Evolutionary conservation across 768 basidiomycete species (phyloP), one percentile per base, ranked within the genome.

Genomic region (Leccinum uliginosum): DNA sequence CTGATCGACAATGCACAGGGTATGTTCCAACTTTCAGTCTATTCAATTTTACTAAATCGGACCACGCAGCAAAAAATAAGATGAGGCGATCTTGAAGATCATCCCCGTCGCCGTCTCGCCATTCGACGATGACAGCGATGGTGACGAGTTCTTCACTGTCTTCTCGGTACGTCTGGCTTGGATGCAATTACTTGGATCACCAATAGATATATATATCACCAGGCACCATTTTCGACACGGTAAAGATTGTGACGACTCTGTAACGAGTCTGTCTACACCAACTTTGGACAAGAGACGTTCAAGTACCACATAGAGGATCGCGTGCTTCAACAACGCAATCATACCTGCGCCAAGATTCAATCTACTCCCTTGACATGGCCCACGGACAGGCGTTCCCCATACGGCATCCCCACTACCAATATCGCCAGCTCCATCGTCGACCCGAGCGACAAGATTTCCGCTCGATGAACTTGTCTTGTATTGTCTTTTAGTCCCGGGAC

Each of bases 281-380:
- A 98, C 75, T 95, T 98, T 69, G 93, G 93, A 26, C 85, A 87
- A 67, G 83, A 83, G 9, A 79, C 85, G 3, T 98, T 98, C 82
- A 81, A 78, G 63, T 98, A 84, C 70, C 94, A 97, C 71, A 96
- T 98, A 66, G 90, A 94, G 54, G 83, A 85, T 49, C 84, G 95
- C 64, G 88, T 91, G 15, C 85, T 86, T 60, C 84, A 86, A 62
- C 82, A 82, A 62, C 82, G 85, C 51, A 82, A 84, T 55, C 71
- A 67, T 7, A 80, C 82, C 3, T 93, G 91, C 91, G 73, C 75
- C 11, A 80, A 77, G 54, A 88, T 92, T 51, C 78, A 87, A 62
- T 74, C 72, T 48, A 83, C 81, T 1, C 77, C 80, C 9, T 71
- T 89, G 46, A 75, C 80, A 54, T 77, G 76, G 76, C 69, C 69